Conservation (phyloP, 2,329 filamentous ascomycete genomes). For the Aspergillus candidus region DNA sequence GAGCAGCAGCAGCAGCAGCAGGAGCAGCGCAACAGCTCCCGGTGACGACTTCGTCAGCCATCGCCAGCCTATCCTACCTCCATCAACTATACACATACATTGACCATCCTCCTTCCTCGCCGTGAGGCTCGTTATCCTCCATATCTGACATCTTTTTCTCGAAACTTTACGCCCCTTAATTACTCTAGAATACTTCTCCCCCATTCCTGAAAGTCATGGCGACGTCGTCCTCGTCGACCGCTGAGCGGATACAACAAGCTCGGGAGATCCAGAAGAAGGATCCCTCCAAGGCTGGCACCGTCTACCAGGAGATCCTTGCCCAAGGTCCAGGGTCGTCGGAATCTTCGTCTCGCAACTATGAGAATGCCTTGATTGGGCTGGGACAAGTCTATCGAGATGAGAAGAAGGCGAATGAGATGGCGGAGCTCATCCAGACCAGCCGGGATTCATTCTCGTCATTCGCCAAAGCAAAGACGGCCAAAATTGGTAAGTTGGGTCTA, state of each 20-base stretch:
- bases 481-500: slow-evolving; percentile 64
- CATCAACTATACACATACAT: too few species aligned
- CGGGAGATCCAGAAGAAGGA: slow-evolving; percentile 75
- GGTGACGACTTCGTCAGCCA: too few species aligned
- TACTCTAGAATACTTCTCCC: slow-evolving; percentile 2
- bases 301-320: slow-evolving; percentile 85
- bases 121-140: slow-evolving; percentile 1
- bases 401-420: slow-evolving; percentile 76
- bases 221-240: slow-evolving; percentile 42
- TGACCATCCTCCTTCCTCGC: too few species aligned
- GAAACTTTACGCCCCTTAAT: neutral
- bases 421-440: slow-evolving; percentile 83
- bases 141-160: slow-evolving; percentile 16
- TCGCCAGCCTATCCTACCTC: too few species aligned
- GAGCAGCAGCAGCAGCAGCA: slow-evolving; percentile 18
- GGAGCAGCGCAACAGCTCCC: neutral
- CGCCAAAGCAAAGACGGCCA: slow-evolving; percentile 97
- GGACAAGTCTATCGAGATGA: slow-evolving; percentile 85
- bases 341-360: slow-evolving; percentile 82
- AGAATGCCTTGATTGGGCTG: slow-evolving; percentile 77
- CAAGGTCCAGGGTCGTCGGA: slow-evolving; percentile 80
- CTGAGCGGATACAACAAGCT: slow-evolving; percentile 76
- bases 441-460: slow-evolving; percentile 89
- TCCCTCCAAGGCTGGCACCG: slow-evolving; percentile 73
- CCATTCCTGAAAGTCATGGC: slow-evolving; percentile 38